A percentile compares a stretch with the other conserved stretches of the same genome.
phyloP scores from a whole-genome alignment of 352 stramenopile species.

The Phytophthora pini region DNA sequence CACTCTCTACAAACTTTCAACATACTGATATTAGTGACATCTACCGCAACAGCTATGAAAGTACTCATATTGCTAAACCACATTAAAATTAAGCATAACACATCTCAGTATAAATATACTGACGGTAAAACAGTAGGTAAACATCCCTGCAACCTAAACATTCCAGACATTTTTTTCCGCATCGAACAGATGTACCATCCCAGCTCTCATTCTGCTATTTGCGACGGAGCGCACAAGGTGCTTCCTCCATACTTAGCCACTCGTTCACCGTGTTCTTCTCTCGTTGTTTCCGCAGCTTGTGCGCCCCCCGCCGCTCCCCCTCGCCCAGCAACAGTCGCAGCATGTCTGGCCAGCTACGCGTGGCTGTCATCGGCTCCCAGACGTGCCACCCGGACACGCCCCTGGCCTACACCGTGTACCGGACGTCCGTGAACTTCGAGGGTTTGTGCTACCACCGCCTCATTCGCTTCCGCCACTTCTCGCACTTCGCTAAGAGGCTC shows the following conservation, averaged over 20 bases:
- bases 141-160: slow-evolving; percentile 11
- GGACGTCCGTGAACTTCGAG: slow-evolving; percentile 69
- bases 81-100: background rate
- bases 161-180: slow-evolving; percentile 7
- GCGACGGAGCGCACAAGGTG: slow-evolving; percentile 14
- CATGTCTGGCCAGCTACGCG: slow-evolving; percentile 53
- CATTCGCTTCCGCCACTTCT: slow-evolving; percentile 74
- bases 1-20: background rate
- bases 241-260: background rate
- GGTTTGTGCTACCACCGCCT: slow-evolving; percentile 75
- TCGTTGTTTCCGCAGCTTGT: slow-evolving; percentile 24
- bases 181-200: slow-evolving; percentile 1
- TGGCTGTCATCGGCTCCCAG: slow-evolving; percentile 77
- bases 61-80: too few relatives aligned
- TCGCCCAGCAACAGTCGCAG: slow-evolving; percentile 5
- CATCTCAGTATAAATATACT: slow-evolving; percentile 1
- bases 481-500: slow-evolving; percentile 52
- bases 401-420: slow-evolving; percentile 74
- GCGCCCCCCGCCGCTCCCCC: slow-evolving; percentile 9
- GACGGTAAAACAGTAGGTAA: slow-evolving; percentile 2
- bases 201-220: slow-evolving; percentile 32
- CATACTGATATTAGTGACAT: background rate
- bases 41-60: background rate
- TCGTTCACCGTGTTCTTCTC: slow-evolving; percentile 25
- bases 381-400: slow-evolving; percentile 41